Conservation (phyloP, 352 stramenopile species). For the Globisporangium heterothallicum region DNA sequence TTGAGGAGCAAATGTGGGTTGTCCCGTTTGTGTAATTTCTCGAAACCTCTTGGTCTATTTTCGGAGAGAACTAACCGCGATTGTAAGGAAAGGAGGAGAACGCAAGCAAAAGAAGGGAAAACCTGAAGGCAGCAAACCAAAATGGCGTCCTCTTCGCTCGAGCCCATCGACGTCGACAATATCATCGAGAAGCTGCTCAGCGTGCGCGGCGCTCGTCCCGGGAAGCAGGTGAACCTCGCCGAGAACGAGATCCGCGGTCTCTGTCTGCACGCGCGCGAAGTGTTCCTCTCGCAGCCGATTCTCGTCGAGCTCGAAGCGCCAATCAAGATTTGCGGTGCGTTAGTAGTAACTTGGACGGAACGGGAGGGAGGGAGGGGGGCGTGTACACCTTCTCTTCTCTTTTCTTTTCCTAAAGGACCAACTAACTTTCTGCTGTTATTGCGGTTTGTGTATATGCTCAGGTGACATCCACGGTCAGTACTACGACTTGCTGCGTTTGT, state of each 20-base stretch:
- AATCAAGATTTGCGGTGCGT: conserved; percentile 94
- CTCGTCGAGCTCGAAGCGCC: conserved; percentile 98
- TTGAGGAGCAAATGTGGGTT: neutral
- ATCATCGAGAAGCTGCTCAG: conserved; percentile 91
- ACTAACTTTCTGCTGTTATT: too few species aligned
- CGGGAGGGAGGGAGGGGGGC: too few species aligned
- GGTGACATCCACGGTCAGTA: conserved; percentile 97
- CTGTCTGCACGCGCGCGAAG: conserved; percentile 91
- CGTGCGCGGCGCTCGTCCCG: conserved; percentile 70
- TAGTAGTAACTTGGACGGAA: too few species aligned
- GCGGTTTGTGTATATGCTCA: neutral
- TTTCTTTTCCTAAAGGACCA: neutral
- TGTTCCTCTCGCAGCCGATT: conserved; percentile 98
- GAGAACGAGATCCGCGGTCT: conserved; percentile 97
- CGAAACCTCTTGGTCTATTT: neutral
- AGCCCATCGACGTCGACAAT: conserved; percentile 78
- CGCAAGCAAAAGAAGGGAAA: neutral
- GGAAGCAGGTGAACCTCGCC: conserved; percentile 90
- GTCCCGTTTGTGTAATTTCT: neutral
- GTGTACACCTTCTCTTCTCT: neutral
- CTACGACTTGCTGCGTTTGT: conserved; percentile 97
- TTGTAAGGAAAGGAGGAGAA: neutral
- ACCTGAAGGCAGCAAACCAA: neutral
- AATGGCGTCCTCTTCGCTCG: conserved; percentile 50
- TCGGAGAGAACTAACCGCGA: neutral